Evolutionary conservation across 192 early-diverging fungal species (phyloP).

Genomic region (Backusella mclennaniae): DNA sequence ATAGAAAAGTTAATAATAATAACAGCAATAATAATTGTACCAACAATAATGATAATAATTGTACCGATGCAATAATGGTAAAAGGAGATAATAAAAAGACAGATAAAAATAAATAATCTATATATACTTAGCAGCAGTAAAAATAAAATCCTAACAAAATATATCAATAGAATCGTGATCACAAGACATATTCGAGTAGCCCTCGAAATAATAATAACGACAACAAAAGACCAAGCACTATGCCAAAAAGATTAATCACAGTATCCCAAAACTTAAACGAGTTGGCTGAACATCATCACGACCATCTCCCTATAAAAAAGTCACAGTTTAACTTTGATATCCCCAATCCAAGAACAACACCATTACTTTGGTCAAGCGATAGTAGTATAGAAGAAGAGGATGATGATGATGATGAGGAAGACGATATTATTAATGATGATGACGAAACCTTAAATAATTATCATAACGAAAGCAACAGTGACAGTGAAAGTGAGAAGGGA

Average conservation of each 20-base stretch:
- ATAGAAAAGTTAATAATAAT: neutral
- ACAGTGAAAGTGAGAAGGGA: neutral
- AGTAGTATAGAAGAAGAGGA: conserved; percentile 12
- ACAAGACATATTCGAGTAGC: neutral
- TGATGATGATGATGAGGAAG: neutral
- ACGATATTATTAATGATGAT: neutral
- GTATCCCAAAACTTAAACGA: conserved; percentile 6
- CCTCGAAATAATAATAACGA: neutral
- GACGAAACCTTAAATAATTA: neutral
- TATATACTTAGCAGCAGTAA: neutral
- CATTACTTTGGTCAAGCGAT: conserved; percentile 4
- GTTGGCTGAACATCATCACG: conserved; percentile 1
- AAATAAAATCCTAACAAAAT: neutral
- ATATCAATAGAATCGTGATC: neutral
- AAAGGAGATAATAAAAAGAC: neutral
- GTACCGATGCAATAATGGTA: neutral
- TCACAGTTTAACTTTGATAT: neutral
- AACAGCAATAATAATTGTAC: neutral
- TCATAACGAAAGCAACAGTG: neutral
- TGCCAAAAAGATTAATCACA: conserved; percentile 1
- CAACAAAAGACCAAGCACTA: neutral
- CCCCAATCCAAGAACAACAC: conserved; percentile 4
- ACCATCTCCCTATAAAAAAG: conserved; percentile 10
- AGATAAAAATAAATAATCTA: neutral
- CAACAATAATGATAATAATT: neutral